Base-by-base conservation (phyloP, 805 yeast genomes). In the Yamadazyma endophytica region DNA sequence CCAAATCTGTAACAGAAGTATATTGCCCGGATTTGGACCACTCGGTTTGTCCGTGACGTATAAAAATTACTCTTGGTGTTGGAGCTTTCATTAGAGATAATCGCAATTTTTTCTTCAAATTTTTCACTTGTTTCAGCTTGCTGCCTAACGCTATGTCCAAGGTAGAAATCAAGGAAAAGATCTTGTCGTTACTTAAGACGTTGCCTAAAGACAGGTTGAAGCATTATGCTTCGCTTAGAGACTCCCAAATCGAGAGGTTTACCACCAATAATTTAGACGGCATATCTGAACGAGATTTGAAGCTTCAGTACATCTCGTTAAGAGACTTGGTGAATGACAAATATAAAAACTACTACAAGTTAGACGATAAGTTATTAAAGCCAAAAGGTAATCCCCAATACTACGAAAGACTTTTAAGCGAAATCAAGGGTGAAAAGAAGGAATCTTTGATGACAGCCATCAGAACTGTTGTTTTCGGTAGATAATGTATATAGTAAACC, bases 21-120 rank as follows among this genome's bases (percentile, higher is more conserved):
- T 85, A 82, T 54, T 86, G 95, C 16, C 97, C 97, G 2, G 88
- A 73, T 49, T 83, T 79, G 27, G 97, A 89, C 97, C 97, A 89
- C 56, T 81, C 95, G 2, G 97, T 89, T 63, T 89, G 96, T 45
- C 90, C 90, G 45, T 83, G 92, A 53, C 92, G 86, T 29, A 82
- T 73, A 42, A 82, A 75, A 16, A 82, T 69, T 30, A 82, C 73
- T 55, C 89, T 71, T 18, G 89, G 89, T 9, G 83, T 69, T 22
- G 71, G 49, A 4, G 43, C 43, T 35, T 47, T 49, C 6, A 30
- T 24, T 31, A 32, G 24, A 18, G 22, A 27, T 13, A n/a, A n/a
- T n/a, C n/a, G n/a, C n/a, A n/a, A 19, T 8, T 19, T 19, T 19
- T 19, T 19, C 9, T 9, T 9, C 8, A 19, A 23, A 8, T 12